Evolutionary conservation across 345 rosid species (phyloP).

Genomic region (Leavenworthia alabamica): DNA sequence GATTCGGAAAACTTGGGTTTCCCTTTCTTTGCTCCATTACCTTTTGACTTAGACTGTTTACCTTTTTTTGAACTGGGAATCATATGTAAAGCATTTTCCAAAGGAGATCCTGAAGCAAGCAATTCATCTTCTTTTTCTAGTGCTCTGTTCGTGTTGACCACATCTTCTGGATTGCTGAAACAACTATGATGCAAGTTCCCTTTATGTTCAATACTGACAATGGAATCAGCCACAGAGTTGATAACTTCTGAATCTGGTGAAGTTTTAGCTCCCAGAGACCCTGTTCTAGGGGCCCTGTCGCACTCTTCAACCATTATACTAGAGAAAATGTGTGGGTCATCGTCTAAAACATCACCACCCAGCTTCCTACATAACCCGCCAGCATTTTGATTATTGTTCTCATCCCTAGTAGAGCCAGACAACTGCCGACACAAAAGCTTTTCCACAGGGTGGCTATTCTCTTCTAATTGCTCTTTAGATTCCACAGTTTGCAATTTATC

Average conservation of each 20-base stretch:
- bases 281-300: slow-evolving; percentile 37
- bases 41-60: slow-evolving; percentile 47
- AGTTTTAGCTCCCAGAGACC: slow-evolving; percentile 63
- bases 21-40: slow-evolving; percentile 39
- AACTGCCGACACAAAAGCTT: slow-evolving; percentile 17
- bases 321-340: slow-evolving; percentile 28
- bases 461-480: slow-evolving; percentile 21
- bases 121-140: slow-evolving; percentile 44
- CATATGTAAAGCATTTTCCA: slow-evolving; percentile 30
- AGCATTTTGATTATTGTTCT: slow-evolving; percentile 32
- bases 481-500: slow-evolving; percentile 34
- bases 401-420: slow-evolving; percentile 32
- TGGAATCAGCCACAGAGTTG: slow-evolving; percentile 57
- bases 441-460: slow-evolving; percentile 28
- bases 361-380: slow-evolving; percentile 33
- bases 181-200: slow-evolving; percentile 33
- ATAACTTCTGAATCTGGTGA: slow-evolving; percentile 99
- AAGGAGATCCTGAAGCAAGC: slow-evolving; percentile 24
- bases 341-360: slow-evolving; percentile 37
- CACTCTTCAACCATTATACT: slow-evolving; percentile 35
- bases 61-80: slow-evolving; percentile 27
- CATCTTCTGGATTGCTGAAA: slow-evolving; percentile 37
- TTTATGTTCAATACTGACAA: slow-evolving; percentile 34
- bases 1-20: slow-evolving; percentile 42
- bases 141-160: slow-evolving; percentile 33